A percentile compares a stretch with the other conserved stretches of the same genome.
Conservation (phyloP, 768 basidiomycete genomes). For the Dictyophora rubrovolvata region DNA sequence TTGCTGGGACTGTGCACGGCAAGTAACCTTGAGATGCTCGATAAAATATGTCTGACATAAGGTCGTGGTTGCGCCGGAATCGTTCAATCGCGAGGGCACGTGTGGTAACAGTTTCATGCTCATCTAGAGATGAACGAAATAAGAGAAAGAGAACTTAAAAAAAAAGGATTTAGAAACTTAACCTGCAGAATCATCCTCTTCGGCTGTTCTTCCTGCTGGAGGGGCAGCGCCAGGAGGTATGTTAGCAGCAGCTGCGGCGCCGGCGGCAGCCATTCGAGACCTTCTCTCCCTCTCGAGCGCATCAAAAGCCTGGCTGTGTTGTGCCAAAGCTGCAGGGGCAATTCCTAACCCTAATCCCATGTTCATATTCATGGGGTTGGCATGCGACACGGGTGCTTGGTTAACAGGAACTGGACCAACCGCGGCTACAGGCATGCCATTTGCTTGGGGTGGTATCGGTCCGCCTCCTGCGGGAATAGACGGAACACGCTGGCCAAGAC, state of each 20-base stretch:
- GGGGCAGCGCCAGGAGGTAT: slow-evolving; percentile 19
- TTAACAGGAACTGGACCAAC: slow-evolving; percentile 12
- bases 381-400: slow-evolving; percentile 15
- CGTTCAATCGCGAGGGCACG: slow-evolving; percentile 60
- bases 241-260: neutral
- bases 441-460: slow-evolving; percentile 21
- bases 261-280: neutral
- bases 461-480: slow-evolving; percentile 19
- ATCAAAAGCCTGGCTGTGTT: slow-evolving; percentile 66
- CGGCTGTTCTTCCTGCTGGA: slow-evolving; percentile 11
- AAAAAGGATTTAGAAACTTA: slow-evolving; percentile 6
- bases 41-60: slow-evolving; percentile 76
- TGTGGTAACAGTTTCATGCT: slow-evolving; percentile 61
- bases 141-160: neutral
- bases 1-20: too few relatives aligned
- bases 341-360: slow-evolving; percentile 16
- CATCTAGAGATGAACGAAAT: too few relatives aligned
- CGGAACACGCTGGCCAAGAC: slow-evolving; percentile 56
- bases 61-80: slow-evolving; percentile 72
- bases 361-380: slow-evolving; percentile 19
- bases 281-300: slow-evolving; percentile 52
- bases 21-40: slow-evolving; percentile 66
- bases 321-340: slow-evolving; percentile 54
- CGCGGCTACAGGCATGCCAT: slow-evolving; percentile 11
- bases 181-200: slow-evolving; percentile 66